Base-by-base conservation (phyloP, 805 yeast species). In the Myxozyma vanderwaltii region DNA sequence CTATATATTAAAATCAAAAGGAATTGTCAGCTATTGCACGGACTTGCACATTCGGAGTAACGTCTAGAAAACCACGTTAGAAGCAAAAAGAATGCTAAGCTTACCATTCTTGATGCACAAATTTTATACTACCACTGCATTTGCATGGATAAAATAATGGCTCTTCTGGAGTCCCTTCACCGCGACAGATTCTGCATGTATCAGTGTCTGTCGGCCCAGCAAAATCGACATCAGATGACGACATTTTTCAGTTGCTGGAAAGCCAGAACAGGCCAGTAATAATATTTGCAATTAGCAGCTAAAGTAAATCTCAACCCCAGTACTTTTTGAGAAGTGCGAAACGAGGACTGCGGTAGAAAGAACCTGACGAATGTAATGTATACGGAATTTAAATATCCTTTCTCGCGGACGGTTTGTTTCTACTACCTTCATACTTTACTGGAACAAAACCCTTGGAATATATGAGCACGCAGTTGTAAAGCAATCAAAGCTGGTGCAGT, bases 91-190 rank as follows among this genome's bases (percentile, higher is more conserved):
- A n/a, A n/a, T n/a, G n/a, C n/a, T 12, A 21, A 23, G 7, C 72
- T 52, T 62, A 70, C 72, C 99, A 94, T 56, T 87, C 95, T 72
- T 92, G 96, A 72, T 94, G 99, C 54, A 94, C 89, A 69, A 85
- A 91, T 71, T 86, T 87, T 71, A 94, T 95, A 13, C 96, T 87
- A 1, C 99, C 99, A 54, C 90, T 80, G 74, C 99, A 94, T 69
- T 83, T 86, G 74, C 99, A 94, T 2, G 99, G 99, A 72, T 88
- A 91, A 64, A 82, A 86, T 47, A 94, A 76, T 2, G 97, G 97
- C 64, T 88, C 89, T 0, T 81, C 83, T 0, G 74, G 75, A 0
- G 94, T 83, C n/a, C 82, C 91, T 67, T 90, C 98, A 39, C 96
- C 92, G 53, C 97, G 86, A 71, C 99, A 94, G 47, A 94, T 91